Percentiles rank a stretch among this genome's conserved stretches.
Conservation (phyloP, 768 basidiomycete genomes). For the Tulasnella sp. region DNA sequence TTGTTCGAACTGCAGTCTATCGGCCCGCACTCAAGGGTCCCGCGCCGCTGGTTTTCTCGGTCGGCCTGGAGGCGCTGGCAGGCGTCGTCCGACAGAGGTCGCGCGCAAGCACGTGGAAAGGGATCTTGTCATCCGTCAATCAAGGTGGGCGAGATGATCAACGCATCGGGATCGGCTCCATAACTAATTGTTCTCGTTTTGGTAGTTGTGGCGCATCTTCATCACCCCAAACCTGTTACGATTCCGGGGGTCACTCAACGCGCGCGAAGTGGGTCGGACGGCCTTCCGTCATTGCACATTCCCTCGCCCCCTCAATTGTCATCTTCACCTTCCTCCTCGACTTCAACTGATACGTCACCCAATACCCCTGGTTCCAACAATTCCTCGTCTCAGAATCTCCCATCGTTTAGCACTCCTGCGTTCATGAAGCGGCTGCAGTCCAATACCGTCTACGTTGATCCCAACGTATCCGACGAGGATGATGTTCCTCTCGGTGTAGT, state of each 20-base stretch:
- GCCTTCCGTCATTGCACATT: not conserved
- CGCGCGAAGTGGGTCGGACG: no score
- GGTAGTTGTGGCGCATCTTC: not conserved
- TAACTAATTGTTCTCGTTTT: not conserved
- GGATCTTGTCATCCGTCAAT: not conserved
- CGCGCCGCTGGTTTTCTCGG: constrained; percentile 60
- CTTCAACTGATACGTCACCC: not conserved
- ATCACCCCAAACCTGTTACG: not conserved
- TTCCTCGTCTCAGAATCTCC: not conserved
- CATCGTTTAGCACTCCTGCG: not conserved
- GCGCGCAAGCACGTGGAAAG: not conserved
- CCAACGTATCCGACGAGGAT: constrained; percentile 47
- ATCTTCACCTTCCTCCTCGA: not conserved
- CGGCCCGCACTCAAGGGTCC: constrained; percentile 42
- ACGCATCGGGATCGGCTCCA: not conserved
- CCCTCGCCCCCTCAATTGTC: not conserved
- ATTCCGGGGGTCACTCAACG: not conserved
- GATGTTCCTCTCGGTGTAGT: constrained; percentile 54
- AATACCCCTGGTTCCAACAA: not conserved
- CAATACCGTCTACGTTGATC: constrained; percentile 33
- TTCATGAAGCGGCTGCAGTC: constrained; percentile 38
- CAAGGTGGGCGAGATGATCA: not conserved
- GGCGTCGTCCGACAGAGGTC: constrained; percentile 31
- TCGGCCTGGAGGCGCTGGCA: constrained; percentile 50
- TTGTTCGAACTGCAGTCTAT: constrained; percentile 31